Percentiles rank a stretch among this genome's conserved stretches.
Conservation (phyloP, 106 monocot genomes). For the Allium cepa region DNA sequence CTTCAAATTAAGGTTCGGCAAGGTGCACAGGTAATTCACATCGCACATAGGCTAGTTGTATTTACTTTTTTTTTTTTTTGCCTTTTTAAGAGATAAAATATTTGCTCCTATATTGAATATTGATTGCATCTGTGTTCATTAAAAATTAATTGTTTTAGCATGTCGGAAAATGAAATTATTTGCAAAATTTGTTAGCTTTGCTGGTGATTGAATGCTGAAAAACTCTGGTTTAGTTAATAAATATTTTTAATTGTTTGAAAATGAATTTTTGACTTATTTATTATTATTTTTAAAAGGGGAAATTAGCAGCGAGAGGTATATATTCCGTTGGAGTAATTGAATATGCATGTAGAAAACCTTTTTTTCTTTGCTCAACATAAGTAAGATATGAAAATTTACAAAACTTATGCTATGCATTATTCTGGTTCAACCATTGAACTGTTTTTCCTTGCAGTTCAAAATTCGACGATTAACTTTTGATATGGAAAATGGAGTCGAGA, state of each 20-base stretch:
- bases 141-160: neutral
- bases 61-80: neutral
- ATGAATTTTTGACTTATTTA: no score
- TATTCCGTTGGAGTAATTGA: no score
- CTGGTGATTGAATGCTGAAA: no score
- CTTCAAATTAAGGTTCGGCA: slow-evolving; percentile 88
- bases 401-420: neutral
- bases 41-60: neutral
- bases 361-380: neutral
- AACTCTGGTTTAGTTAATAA: no score
- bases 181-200: no score
- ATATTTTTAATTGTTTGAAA: no score
- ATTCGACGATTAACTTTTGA: slow-evolving; percentile 89
- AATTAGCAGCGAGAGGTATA: no score
- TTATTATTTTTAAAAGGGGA: no score
- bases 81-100: neutral
- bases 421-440: neutral
- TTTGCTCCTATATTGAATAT: neutral
- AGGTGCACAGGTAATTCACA: slow-evolving; percentile 75
- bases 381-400: neutral
- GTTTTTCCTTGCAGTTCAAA: slow-evolving; percentile 61
- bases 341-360: neutral
- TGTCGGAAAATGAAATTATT: no score
- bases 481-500: slow-evolving; percentile 64
- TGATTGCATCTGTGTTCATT: neutral